Base-by-base conservation (phyloP, 2,329 filamentous ascomycete species). In the Trichoderma sp. region DNA sequence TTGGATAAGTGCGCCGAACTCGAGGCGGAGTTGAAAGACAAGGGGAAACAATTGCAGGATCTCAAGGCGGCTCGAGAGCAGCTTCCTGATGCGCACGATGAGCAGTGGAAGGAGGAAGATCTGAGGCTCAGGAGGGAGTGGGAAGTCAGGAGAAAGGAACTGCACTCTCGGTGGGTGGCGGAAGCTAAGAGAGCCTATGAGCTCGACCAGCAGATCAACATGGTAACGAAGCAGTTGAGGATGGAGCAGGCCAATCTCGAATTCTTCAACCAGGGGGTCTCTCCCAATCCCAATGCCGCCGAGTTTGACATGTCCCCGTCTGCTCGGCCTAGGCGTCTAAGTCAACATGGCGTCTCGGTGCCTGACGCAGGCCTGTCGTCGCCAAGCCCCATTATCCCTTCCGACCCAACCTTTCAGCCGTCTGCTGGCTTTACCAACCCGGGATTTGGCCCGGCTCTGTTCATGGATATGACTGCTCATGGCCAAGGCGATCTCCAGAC, bases 1-100 rank as follows among this genome's bases (percentile, higher is more conserved):
- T 90, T 92, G 73, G 86, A 90, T 45, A 88, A 89, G 67, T 86
- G 86, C 68, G 80, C 84, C 6, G 82, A 83, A 37, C 81, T 94
- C 60, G 92, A 95, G 76, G 86, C 91, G 9, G 89, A 92, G 70
- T 84, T 95, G 32, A 90, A 88, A 71, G 86, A 91, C 66, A 81
- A 81, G 70, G 80, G 80, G 69, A 91, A 90, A 65, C 87, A 90
- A 71, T 87, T 94, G 71, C 92, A 92, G 75, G 85, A 89, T 61
- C 83, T 93, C 29, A 92, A 95, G 75, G 88, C 89, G 68, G 86
- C 90, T 71, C 82, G 88, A 59, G 90, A 90, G 76, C 86, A 84
- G 67, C 83, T 88, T 13, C 85, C 87, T 2, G 88, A 85, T 17
- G 86, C 82, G n/a, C 84, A 88, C 67, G 87, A 88, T 42, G 86